Conservation (phyloP, 2,329 filamentous ascomycete species). For the Sporothrix pallida region DNA sequence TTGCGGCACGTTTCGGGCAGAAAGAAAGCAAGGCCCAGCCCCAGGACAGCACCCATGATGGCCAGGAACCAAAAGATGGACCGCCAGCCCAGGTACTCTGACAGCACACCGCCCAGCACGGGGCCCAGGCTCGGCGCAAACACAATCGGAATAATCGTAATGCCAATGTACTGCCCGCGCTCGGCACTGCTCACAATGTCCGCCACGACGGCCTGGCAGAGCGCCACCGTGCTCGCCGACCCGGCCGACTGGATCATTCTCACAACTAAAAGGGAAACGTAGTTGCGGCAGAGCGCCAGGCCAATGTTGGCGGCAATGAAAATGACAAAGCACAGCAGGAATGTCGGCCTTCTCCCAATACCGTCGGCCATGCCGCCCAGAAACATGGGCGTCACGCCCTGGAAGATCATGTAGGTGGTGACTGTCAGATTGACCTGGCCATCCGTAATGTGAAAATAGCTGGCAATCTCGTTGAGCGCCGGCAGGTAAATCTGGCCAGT, state of each 20-base stretch:
- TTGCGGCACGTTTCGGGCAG: slow-evolving; percentile 60
- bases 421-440: slow-evolving; percentile 56
- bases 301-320: slow-evolving; percentile 61
- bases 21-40: slow-evolving; percentile 53
- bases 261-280: slow-evolving; percentile 58
- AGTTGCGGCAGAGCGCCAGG: slow-evolving; percentile 56
- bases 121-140: slow-evolving; percentile 59
- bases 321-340: slow-evolving; percentile 57
- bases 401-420: slow-evolving; percentile 64
- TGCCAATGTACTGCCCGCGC: slow-evolving; percentile 63
- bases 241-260: slow-evolving; percentile 64
- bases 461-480: slow-evolving; percentile 55
- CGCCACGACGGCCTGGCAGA: slow-evolving; percentile 63
- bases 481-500: slow-evolving; percentile 61
- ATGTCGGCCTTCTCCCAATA: slow-evolving; percentile 59
- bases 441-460: slow-evolving; percentile 48
- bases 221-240: slow-evolving; percentile 63
- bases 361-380: slow-evolving; percentile 61
- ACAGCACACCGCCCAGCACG: slow-evolving; percentile 63
- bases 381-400: slow-evolving; percentile 64
- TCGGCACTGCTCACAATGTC: slow-evolving; percentile 68
- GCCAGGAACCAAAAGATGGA: slow-evolving; percentile 67
- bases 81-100: slow-evolving; percentile 63
- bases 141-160: slow-evolving; percentile 55
- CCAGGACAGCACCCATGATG: slow-evolving; percentile 51